Percentiles rank a stretch among this genome's conserved stretches.
These are phyloP conservation scores for Xylaria sp. DNA, from an alignment of 2,329 filamentous ascomycete species.

Conservation along the genomic window DNA sequence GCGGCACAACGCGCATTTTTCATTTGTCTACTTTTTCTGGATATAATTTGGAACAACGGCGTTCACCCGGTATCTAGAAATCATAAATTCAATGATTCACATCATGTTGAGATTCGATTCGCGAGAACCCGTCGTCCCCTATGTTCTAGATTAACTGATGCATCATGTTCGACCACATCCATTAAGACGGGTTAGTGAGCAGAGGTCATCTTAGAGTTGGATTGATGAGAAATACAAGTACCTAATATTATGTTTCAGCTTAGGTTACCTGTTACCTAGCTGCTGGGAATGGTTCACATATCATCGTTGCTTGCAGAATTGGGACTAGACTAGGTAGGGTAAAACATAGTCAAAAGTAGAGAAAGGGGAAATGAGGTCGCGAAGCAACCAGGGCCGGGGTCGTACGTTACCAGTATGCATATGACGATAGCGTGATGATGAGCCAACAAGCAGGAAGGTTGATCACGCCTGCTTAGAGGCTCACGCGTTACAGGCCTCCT, in stretches of 20 bases:
- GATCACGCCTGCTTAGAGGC: not conserved
- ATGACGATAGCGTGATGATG: slow-evolving; percentile 11
- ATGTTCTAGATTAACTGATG: too few relatives aligned
- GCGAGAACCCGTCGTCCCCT: too few relatives aligned
- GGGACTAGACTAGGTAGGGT: too few relatives aligned
- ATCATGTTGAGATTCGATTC: not conserved
- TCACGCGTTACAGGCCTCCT: not conserved
- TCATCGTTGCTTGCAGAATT: too few relatives aligned
- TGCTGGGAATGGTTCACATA: too few relatives aligned
- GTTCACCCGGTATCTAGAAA: slow-evolving; percentile 38
- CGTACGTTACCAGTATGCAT: slow-evolving; percentile 14
- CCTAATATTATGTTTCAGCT: too few relatives aligned
- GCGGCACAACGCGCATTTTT: slow-evolving; percentile 39
- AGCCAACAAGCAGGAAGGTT: not conserved
- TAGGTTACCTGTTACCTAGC: too few relatives aligned
- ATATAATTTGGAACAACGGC: slow-evolving; percentile 33
- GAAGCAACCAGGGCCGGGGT: slow-evolving; percentile 1
- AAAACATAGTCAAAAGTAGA: not conserved
- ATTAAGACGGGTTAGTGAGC: too few relatives aligned
- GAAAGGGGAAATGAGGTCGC: not conserved
- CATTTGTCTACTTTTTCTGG: slow-evolving; percentile 37
- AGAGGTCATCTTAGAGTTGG: too few relatives aligned
- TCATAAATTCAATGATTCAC: slow-evolving; percentile 41
- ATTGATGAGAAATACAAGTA: too few relatives aligned
- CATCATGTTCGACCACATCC: too few relatives aligned